Evolutionary conservation across 257 asterid genomes (phyloP), one percentile per base, ranked within the genome.

Genomic region (Coffea canephora): DNA sequence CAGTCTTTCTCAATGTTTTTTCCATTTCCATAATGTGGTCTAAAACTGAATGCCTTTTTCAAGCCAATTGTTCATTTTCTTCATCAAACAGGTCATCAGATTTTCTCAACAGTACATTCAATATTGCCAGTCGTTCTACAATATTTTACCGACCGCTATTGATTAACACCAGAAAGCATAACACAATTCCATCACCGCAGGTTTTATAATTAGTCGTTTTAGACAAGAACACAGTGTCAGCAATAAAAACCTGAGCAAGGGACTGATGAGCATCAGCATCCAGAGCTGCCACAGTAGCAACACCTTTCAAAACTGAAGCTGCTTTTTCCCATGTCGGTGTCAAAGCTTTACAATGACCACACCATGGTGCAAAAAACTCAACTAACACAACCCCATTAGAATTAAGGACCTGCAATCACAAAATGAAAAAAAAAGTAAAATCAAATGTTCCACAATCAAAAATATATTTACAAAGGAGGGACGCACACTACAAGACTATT

Each of bases 311-410:
- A 76, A 89, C 88, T 68, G 79, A 80, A 65, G 99, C 99, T 18
- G 94, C 92, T 87, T 92, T 95, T 88, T 95, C 99, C 97, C 98
- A 95, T 5, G 85, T 80, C 9, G 97, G 98, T 16, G 99, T 94
- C 77, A 95, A 83, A 10, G 98, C 94, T 84, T 95, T 73, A 81
- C 98, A 95, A 84, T 95, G 99, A 49, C 99, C 99, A 81, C 99
- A 95, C 98, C 98, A 93, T 45, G 99, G 98, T 0, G 99, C 99
- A 34, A 86, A 96, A 81, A 96, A 94, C 87, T 96, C 99, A 64
- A 96, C 99, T 3, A 94, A 82, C 67, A 94, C 98, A 77, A 96
- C 89, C 39, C 98, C 88, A 78, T 96, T 92, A 10, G 97, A 88
- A 86, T 92, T 90, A 76, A 92, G 83, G n/a, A 94, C 99, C 99